Conservation (phyloP, 2,329 filamentous ascomycete genomes). For the Ceratocystis destructans region DNA sequence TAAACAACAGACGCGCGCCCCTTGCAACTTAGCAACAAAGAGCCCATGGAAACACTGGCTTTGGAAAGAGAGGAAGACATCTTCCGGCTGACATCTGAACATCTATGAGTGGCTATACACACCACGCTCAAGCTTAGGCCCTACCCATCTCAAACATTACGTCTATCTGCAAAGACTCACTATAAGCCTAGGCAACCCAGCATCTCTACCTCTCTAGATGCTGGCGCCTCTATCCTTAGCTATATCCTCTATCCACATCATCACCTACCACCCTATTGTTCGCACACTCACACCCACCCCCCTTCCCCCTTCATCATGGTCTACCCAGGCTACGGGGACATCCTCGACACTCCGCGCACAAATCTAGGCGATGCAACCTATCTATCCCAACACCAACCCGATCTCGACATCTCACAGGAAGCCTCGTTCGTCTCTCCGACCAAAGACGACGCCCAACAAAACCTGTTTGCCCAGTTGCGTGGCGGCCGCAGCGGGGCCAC, state of each 20-base stretch:
- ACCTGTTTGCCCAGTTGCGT: slow-evolving; percentile 61
- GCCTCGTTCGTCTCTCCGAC: slow-evolving; percentile 72
- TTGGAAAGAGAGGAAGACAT: too few relatives aligned
- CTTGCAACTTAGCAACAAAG: slow-evolving; percentile 4
- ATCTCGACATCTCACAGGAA: slow-evolving; percentile 76
- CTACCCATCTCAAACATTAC: too few relatives aligned
- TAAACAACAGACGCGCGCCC: slow-evolving; percentile 29
- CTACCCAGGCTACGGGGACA: slow-evolving; percentile 45
- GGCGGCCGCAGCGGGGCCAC: slow-evolving; percentile 39
- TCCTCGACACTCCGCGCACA: slow-evolving; percentile 75
- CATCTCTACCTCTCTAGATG: too few relatives aligned
- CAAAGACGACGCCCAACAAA: slow-evolving; percentile 47
- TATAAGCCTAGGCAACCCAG: too few relatives aligned
- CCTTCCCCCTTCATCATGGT: slow-evolving; percentile 36
- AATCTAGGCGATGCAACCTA: slow-evolving; percentile 75
- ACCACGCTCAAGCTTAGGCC: too few relatives aligned
- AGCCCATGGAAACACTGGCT: too few relatives aligned
- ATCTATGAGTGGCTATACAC: too few relatives aligned
- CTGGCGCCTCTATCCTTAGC: too few relatives aligned
- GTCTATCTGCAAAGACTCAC: too few relatives aligned
- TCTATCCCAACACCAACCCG: slow-evolving; percentile 48
- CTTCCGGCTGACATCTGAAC: too few relatives aligned
- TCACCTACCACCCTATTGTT: neutral
- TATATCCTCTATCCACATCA: neutral
- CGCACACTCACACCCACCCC: neutral